Percentiles rank a stretch among this genome's conserved stretches.
These are phyloP conservation scores for Physocladia obscura DNA, from an alignment of 192 early-diverging fungal genomes.

Conservation along the genomic window DNA sequence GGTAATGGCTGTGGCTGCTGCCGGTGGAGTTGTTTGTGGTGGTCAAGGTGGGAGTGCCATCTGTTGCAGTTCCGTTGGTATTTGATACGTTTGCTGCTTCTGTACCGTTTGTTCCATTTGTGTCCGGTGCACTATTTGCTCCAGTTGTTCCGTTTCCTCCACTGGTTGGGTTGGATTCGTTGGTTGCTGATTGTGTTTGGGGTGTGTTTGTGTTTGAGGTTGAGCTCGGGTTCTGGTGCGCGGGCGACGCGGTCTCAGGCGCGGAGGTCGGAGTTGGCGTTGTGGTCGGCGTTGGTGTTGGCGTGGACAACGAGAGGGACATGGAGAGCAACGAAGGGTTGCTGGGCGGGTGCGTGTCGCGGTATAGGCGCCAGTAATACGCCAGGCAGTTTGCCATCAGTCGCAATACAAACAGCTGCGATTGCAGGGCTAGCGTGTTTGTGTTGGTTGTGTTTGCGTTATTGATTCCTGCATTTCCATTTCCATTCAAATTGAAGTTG, in stretches of 20 bases:
- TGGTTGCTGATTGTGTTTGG: neutral
- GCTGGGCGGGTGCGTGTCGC: conserved; percentile 18
- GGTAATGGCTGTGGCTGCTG: conserved; percentile 28
- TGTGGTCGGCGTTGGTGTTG: neutral
- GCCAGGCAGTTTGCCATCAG: conserved; percentile 84
- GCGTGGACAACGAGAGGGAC: neutral
- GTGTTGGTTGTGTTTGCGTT: too few relatives aligned
- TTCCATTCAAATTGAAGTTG: too few relatives aligned
- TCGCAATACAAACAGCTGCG: conserved; percentile 80
- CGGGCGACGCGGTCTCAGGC: neutral
- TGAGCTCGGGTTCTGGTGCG: neutral
- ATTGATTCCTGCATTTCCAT: too few relatives aligned
- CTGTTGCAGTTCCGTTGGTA: too few relatives aligned
- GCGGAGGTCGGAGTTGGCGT: neutral
- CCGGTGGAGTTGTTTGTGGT: too few relatives aligned
- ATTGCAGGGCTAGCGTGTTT: conserved; percentile 68
- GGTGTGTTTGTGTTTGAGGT: neutral
- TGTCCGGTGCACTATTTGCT: too few relatives aligned
- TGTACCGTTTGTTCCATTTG: too few relatives aligned
- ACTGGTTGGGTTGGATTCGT: too few relatives aligned
- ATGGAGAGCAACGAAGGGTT: neutral
- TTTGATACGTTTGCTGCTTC: too few relatives aligned
- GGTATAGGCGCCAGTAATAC: conserved; percentile 78
- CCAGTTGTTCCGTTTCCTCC: too few relatives aligned
- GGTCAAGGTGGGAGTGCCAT: too few relatives aligned